These are phyloP conservation scores for Capillidium rhysosporum DNA, from an alignment of 371 early-diverging fungal species.

Conservation along the genomic window DNA sequence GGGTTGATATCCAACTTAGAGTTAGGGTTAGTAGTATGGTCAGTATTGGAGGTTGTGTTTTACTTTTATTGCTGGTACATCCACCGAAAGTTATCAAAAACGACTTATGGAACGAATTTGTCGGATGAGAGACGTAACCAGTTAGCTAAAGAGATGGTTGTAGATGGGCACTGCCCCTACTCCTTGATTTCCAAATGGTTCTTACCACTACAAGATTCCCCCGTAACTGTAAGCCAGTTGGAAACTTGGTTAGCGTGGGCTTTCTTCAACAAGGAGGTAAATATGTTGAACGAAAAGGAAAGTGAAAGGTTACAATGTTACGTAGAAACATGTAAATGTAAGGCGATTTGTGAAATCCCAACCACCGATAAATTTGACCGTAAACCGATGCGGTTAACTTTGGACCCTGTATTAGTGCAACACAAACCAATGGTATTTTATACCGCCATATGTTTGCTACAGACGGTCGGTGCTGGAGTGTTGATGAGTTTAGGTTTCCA, in stretches of 20 bases:
- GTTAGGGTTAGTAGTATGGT: background rate
- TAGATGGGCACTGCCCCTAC: too few relatives aligned
- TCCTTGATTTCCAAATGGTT: background rate
- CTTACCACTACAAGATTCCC: background rate
- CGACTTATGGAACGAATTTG: too few relatives aligned
- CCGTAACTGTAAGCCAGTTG: background rate
- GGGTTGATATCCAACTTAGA: background rate
- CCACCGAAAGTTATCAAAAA: too few relatives aligned
- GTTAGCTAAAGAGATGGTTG: too few relatives aligned
- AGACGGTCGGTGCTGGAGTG: background rate
- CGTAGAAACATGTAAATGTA: background rate
- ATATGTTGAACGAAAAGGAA: background rate
- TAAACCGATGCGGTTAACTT: background rate
- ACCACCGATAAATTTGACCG: background rate
- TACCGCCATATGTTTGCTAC: background rate
- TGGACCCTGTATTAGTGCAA: background rate
- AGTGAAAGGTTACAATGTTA: background rate
- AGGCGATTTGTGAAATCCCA: background rate
- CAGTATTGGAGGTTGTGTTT: too few relatives aligned
- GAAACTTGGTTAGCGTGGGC: background rate
- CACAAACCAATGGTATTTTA: background rate
- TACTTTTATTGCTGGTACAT: too few relatives aligned
- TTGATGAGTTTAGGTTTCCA: background rate
- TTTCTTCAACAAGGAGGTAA: background rate
- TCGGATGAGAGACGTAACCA: too few relatives aligned